Evolutionary conservation across 805 yeast species (phyloP).

Genomic region (Nakazawaea ambrosiae): DNA sequence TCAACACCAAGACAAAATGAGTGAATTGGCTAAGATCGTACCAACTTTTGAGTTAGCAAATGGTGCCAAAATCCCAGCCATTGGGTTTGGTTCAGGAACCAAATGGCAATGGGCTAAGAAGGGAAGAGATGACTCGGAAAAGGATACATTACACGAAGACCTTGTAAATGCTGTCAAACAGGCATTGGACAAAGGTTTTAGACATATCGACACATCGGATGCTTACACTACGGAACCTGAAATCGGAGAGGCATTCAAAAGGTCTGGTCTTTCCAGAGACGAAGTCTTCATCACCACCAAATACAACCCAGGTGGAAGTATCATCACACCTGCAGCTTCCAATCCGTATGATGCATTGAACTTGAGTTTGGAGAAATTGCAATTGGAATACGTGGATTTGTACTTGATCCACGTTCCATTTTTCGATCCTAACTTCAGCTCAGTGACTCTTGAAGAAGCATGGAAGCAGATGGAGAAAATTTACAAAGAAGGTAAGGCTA

Average conservation of each 20-base stretch:
- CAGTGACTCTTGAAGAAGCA: slow-evolving; percentile 31
- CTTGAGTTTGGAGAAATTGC: slow-evolving; percentile 29
- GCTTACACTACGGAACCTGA: slow-evolving; percentile 52
- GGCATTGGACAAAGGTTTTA: slow-evolving; percentile 47
- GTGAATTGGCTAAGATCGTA: background rate
- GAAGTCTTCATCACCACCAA: slow-evolving; percentile 52
- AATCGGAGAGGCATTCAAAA: slow-evolving; percentile 38
- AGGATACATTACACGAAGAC: slow-evolving; percentile 23
- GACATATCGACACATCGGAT: slow-evolving; percentile 64
- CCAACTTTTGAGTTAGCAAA: slow-evolving; percentile 19
- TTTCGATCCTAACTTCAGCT: slow-evolving; percentile 20
- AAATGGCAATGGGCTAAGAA: slow-evolving; percentile 39
- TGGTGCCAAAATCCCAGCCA: slow-evolving; percentile 30
- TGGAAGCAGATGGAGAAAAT: slow-evolving; percentile 45
- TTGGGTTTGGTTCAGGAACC: slow-evolving; percentile 56
- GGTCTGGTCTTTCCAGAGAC: slow-evolving; percentile 34
- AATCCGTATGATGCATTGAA: slow-evolving; percentile 36
- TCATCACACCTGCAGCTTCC: slow-evolving; percentile 17
- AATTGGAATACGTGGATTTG: slow-evolving; percentile 42
- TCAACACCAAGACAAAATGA: slow-evolving; percentile 1
- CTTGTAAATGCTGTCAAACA: slow-evolving; percentile 37
- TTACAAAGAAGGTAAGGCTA: slow-evolving; percentile 46
- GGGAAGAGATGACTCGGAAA: slow-evolving; percentile 15
- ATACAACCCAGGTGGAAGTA: slow-evolving; percentile 27
- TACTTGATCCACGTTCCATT: slow-evolving; percentile 45